phyloP scores from a whole-genome alignment of 306 rosid species.

The Cicer arietinum region DNA sequence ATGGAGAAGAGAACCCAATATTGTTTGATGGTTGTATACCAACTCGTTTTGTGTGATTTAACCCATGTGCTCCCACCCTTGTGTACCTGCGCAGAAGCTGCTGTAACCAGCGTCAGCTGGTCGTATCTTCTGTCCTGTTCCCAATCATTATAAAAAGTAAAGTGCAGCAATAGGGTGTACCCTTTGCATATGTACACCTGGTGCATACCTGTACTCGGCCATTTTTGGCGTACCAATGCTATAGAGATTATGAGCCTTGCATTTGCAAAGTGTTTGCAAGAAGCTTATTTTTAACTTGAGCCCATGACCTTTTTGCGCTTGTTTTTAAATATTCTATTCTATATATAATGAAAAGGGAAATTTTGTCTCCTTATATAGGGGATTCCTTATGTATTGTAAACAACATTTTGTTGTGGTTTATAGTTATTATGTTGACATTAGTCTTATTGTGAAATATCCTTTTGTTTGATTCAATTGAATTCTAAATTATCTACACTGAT shows the following conservation, averaged over 20 bases:
- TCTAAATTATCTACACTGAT: conserved; percentile 31
- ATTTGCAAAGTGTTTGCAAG: neutral
- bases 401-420: neutral
- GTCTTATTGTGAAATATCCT: neutral
- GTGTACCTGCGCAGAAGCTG: too few species aligned
- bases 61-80: neutral
- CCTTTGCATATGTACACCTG: neutral
- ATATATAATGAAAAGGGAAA: neutral
- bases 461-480: conserved; percentile 27
- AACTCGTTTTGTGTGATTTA: neutral
- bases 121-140: too few species aligned
- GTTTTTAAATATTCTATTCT: neutral
- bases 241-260: conserved; percentile 1
- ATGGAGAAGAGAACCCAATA: neutral
- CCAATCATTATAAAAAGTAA: too few species aligned
- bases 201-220: neutral
- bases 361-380: conserved; percentile 24
- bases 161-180: neutral
- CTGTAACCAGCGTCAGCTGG: too few species aligned
- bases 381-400: neutral
- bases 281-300: neutral
- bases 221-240: neutral
- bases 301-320: neutral
- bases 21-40: neutral
- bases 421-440: neutral